These are phyloP conservation scores for Chalciporus pseudorubinellus DNA, from an alignment of 768 basidiomycete species.

Conservation along the genomic window DNA sequence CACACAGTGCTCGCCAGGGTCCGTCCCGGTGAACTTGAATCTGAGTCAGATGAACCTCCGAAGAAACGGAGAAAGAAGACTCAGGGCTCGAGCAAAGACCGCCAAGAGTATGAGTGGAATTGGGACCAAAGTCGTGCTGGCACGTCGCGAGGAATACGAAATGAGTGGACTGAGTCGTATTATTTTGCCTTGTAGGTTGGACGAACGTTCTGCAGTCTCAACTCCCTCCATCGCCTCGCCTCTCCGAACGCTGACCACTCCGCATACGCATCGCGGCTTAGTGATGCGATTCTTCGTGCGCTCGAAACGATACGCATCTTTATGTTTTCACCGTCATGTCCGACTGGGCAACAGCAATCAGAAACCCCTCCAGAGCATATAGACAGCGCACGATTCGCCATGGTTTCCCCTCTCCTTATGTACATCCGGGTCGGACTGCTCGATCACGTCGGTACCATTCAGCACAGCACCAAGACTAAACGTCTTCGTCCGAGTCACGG, in stretches of 20 bases:
- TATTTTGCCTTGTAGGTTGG: slow-evolving; percentile 15
- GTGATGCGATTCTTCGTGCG: slow-evolving; percentile 19
- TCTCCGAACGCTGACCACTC: slow-evolving; percentile 10
- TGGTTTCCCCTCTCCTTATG: slow-evolving; percentile 24
- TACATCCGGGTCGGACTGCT: slow-evolving; percentile 21
- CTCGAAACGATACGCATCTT: slow-evolving; percentile 19
- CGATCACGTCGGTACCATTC: slow-evolving; percentile 7
- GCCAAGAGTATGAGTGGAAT: slow-evolving; percentile 13
- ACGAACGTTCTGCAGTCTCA: slow-evolving; percentile 18
- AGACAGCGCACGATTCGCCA: slow-evolving; percentile 17
- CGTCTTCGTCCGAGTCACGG: slow-evolving; percentile 7
- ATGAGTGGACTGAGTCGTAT: slow-evolving; percentile 2
- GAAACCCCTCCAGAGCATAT: slow-evolving; percentile 7
- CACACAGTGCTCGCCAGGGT: slow-evolving; percentile 22
- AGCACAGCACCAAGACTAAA: slow-evolving; percentile 11
- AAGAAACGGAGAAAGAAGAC: slow-evolving; percentile 29
- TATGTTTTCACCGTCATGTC: slow-evolving; percentile 13
- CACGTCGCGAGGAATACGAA: neutral
- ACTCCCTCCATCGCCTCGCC: slow-evolving; percentile 23
- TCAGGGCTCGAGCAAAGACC: slow-evolving; percentile 11
- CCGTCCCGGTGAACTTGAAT: slow-evolving; percentile 13
- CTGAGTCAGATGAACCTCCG: slow-evolving; percentile 19
- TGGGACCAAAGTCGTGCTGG: slow-evolving; percentile 25
- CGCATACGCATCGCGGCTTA: slow-evolving; percentile 10
- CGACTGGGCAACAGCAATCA: neutral